phyloP scores from a whole-genome alignment of 306 rosid species.

The Clitoria ternatea region DNA sequence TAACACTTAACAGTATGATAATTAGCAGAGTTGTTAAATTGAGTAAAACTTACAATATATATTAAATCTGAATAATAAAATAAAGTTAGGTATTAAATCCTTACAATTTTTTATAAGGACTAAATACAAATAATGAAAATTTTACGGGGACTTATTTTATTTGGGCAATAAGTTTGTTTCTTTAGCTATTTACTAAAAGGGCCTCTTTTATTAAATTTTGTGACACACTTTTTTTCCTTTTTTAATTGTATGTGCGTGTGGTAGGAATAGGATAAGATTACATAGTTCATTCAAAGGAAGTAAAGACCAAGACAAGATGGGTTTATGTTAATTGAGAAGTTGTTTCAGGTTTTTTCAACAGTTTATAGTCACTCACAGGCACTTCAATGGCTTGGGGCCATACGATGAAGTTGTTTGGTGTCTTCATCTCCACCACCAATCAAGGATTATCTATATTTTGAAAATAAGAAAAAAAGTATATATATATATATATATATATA shows the following conservation, averaged over 20 bases:
- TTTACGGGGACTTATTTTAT: no score
- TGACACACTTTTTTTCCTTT: neutral
- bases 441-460: slow-evolving; percentile 31
- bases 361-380: neutral
- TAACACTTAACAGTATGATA: no score
- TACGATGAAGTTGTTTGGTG: slow-evolving; percentile 29
- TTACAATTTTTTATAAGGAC: no score
- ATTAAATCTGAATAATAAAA: no score
- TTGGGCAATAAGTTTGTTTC: no score
- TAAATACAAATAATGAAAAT: no score
- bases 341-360: neutral
- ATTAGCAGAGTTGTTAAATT: no score
- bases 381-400: neutral
- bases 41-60: no score
- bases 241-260: neutral
- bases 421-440: slow-evolving; percentile 29
- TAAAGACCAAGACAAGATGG: neutral
- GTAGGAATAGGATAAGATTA: neutral
- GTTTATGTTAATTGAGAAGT: neutral
- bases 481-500: no score
- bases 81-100: no score
- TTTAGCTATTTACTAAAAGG: neutral
- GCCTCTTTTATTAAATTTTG: neutral
- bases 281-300: neutral
- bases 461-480: neutral